Evolutionary conservation across 768 basidiomycete genomes (phyloP).

Genomic region (Leccinum boreale): DNA sequence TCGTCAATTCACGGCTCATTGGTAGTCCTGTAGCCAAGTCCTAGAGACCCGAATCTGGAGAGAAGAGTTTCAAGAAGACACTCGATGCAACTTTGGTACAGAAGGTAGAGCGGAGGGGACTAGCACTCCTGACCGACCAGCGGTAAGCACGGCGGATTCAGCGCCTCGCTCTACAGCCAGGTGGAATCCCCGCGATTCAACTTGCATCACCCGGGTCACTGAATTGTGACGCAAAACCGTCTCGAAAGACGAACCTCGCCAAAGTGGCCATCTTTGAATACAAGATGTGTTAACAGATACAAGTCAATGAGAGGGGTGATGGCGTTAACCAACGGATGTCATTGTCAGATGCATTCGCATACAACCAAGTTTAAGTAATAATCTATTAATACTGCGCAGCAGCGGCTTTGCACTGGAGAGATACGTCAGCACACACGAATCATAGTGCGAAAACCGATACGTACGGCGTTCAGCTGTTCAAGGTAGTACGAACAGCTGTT

Average conservation of each 20-base stretch:
- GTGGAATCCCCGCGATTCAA: no score
- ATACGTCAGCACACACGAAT: constrained; percentile 7
- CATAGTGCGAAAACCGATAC: constrained; percentile 26
- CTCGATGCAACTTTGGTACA: not conserved
- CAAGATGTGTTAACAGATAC: not conserved
- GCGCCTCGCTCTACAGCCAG: not conserved
- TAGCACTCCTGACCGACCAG: not conserved
- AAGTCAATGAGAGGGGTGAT: constrained; percentile 6
- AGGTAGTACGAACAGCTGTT: constrained; percentile 83
- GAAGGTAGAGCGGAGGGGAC: no score
- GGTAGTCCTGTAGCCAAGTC: not conserved
- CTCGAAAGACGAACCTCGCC: not conserved
- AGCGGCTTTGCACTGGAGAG: constrained; percentile 66
- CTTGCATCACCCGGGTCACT: not conserved
- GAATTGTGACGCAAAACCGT: no score
- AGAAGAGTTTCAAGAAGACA: not conserved
- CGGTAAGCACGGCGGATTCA: not conserved
- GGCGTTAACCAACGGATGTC: constrained; percentile 2
- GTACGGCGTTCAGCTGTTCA: constrained; percentile 82
- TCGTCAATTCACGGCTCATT: no score
- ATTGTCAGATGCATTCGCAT: constrained; percentile 6
- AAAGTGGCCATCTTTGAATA: not conserved
- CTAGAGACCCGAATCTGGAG: not conserved
- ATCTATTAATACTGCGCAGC: constrained; percentile 52
- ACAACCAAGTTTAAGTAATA: constrained; percentile 1